A percentile compares a stretch with the other conserved stretches of the same genome.
These are phyloP conservation scores for Coriaria nepalensis DNA, from an alignment of 306 rosid species.

Conservation along the genomic window DNA sequence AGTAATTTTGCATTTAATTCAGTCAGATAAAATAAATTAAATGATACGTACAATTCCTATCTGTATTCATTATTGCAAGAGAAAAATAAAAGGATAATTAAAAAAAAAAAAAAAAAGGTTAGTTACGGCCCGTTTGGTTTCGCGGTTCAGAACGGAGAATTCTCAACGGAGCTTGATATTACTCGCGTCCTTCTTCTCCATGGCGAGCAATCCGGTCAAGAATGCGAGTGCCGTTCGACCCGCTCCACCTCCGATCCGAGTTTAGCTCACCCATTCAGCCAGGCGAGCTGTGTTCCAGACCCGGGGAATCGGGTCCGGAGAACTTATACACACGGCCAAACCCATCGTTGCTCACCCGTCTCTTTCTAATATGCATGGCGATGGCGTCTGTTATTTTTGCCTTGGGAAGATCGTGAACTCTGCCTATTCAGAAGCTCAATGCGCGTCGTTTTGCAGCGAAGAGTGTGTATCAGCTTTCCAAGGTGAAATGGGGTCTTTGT, in stretches of 20 bases:
- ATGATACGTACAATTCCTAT: no score
- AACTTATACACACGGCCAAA: constrained; percentile 64
- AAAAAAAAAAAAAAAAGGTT: neutral
- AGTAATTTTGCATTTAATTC: no score
- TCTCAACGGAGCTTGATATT: constrained; percentile 6
- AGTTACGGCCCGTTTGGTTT: constrained; percentile 23
- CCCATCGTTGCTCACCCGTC: constrained; percentile 64
- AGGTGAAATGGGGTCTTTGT: constrained; percentile 18
- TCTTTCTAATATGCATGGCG: constrained; percentile 21
- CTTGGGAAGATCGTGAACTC: constrained; percentile 27
- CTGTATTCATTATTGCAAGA: neutral
- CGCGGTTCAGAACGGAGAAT: constrained; percentile 14
- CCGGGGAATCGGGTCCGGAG: constrained; percentile 53
- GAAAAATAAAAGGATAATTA: neutral
- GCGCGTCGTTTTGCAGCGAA: constrained; percentile 35
- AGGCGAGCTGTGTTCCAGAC: constrained; percentile 83
- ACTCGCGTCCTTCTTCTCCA: constrained; percentile 18
- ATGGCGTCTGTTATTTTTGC: constrained; percentile 51
- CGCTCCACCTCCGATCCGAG: constrained; percentile 64
- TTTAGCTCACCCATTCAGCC: constrained; percentile 43
- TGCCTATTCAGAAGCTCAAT: constrained; percentile 5
- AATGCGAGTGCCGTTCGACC: constrained; percentile 15
- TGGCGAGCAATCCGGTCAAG: neutral
- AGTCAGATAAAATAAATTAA: no score
- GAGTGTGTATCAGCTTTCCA: constrained; percentile 33